A percentile compares a stretch with the other conserved stretches of the same genome.
phyloP scores from a whole-genome alignment of 75 land plant genomes.

The Azolla pinnata region DNA sequence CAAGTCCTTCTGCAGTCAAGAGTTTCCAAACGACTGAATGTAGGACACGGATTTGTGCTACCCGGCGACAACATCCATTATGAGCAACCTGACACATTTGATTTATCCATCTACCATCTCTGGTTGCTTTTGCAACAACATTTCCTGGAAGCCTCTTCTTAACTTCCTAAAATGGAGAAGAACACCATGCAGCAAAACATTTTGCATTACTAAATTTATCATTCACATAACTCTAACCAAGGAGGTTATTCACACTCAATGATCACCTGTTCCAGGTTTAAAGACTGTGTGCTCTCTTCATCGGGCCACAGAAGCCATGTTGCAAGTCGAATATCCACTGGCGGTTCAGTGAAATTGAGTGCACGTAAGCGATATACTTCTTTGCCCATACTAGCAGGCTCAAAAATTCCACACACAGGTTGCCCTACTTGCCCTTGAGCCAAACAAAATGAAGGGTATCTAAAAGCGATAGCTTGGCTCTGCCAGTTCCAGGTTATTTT shows the following conservation, averaged over 20 bases:
- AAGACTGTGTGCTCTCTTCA: constrained; percentile 69
- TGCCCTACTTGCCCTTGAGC: constrained; percentile 21
- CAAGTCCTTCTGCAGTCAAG: constrained; percentile 61
- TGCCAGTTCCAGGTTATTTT: constrained; percentile 83
- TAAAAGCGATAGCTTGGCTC: constrained; percentile 58
- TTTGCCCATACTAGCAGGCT: constrained; percentile 17
- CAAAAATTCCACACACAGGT: constrained; percentile 2
- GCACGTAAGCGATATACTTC: constrained; percentile 26
- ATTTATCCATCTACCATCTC: constrained; percentile 87
- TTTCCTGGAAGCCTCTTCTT: constrained; percentile 81
- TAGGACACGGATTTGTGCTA: constrained; percentile 71
- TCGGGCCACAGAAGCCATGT: constrained; percentile 99
- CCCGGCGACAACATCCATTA: constrained; percentile 96
- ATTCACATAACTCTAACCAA: too few relatives aligned
- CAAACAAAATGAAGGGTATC: constrained; percentile 40
- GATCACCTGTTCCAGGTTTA: constrained; percentile 92
- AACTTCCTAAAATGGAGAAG: constrained; percentile 52
- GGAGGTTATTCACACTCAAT: too few relatives aligned
- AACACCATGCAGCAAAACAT: too few relatives aligned
- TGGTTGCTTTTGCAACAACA: constrained; percentile 72
- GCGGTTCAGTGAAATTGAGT: constrained; percentile 31
- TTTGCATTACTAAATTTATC: too few relatives aligned
- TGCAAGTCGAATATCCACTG: constrained; percentile 52
- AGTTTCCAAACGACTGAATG: constrained; percentile 71
- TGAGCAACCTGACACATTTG: constrained; percentile 88